Evolutionary conservation across 768 basidiomycete genomes (phyloP).

Genomic region (Suillus tomentosus): DNA sequence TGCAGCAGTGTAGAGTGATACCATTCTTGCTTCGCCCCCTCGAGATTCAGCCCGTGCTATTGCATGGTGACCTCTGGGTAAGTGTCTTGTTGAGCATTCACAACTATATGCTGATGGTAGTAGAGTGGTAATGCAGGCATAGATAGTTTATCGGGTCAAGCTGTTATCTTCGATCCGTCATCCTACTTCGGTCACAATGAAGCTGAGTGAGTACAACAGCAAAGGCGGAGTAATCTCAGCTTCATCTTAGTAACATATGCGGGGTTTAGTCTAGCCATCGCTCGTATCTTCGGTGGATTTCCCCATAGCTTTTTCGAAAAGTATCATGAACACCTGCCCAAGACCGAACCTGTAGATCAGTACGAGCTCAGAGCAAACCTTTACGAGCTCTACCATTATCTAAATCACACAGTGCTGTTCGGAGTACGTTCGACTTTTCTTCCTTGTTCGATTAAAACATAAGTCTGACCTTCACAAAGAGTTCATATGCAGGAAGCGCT

Average conservation of each 20-base stretch:
- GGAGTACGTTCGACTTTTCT: slow-evolving; percentile 51
- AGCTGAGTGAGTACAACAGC: slow-evolving; percentile 62
- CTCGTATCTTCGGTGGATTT: slow-evolving; percentile 80
- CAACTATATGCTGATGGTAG: slow-evolving; percentile 4
- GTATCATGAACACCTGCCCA: slow-evolving; percentile 65
- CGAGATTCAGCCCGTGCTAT: slow-evolving; percentile 61
- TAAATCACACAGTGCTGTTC: slow-evolving; percentile 80
- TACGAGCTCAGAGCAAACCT: slow-evolving; percentile 64
- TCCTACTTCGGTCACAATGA: slow-evolving; percentile 83
- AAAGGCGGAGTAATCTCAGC: background rate
- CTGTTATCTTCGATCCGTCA: slow-evolving; percentile 77
- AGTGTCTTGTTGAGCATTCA: slow-evolving; percentile 11
- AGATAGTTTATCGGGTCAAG: slow-evolving; percentile 52
- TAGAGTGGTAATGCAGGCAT: slow-evolving; percentile 77
- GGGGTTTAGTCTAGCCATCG: slow-evolving; percentile 63
- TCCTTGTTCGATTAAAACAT: background rate
- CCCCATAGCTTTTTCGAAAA: slow-evolving; percentile 60
- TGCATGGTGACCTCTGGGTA: slow-evolving; percentile 86
- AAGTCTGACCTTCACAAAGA: slow-evolving; percentile 25
- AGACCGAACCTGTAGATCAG: slow-evolving; percentile 63
- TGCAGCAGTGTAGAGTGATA: slow-evolving; percentile 55
- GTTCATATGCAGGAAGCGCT: slow-evolving; percentile 56
- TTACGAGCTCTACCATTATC: slow-evolving; percentile 81
- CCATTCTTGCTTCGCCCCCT: slow-evolving; percentile 65
- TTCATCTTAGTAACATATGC: slow-evolving; percentile 7